Conservation (phyloP, 257 asterid genomes). For the Prunella vulgaris region DNA sequence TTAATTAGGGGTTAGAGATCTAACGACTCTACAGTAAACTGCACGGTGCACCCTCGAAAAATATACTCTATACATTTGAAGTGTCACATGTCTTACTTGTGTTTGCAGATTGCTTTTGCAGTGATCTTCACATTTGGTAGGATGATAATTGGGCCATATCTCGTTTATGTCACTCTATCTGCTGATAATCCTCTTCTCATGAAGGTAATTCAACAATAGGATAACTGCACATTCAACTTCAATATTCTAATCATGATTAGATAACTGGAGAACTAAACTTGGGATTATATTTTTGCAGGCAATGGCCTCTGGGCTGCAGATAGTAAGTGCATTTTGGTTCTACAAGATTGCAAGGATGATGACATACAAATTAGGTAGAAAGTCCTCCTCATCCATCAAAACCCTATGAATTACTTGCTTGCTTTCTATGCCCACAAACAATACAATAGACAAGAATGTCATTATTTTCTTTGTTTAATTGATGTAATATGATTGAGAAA, state of each 20-base stretch:
- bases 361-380: constrained; percentile 47
- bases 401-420: constrained; percentile 20
- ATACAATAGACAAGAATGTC: neutral
- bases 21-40: too few relatives aligned
- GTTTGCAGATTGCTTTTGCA: constrained; percentile 58
- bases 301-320: constrained; percentile 77
- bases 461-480: neutral
- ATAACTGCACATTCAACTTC: neutral
- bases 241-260: too few relatives aligned
- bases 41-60: too few relatives aligned
- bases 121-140: constrained; percentile 66
- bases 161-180: constrained; percentile 58
- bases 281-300: constrained; percentile 32
- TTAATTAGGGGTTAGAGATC: too few relatives aligned
- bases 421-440: neutral
- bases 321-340: constrained; percentile 89
- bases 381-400: constrained; percentile 34
- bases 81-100: neutral
- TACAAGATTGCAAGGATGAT: constrained; percentile 80
- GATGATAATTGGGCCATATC: constrained; percentile 82
- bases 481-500: neutral
- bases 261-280: neutral
- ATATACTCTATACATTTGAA: neutral
- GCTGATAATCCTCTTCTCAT: constrained; percentile 67
- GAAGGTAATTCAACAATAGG: constrained; percentile 38